These are phyloP conservation scores for Solanum chilense DNA, from an alignment of 257 asterid species.

Conservation along the genomic window DNA sequence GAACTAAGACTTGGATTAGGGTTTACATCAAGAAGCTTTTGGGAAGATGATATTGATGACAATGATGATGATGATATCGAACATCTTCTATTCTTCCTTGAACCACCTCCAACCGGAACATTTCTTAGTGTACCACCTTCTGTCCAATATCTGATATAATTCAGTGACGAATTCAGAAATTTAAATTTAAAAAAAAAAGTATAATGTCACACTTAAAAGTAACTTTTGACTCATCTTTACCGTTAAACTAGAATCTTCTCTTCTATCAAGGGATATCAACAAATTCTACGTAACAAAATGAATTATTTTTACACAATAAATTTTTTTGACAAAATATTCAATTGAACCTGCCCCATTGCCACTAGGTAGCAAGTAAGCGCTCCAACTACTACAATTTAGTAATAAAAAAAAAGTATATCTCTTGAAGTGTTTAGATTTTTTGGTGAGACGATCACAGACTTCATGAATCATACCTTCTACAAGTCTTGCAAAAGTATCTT, in stretches of 20 bases:
- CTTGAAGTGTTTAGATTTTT: neutral
- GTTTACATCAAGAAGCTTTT: constrained; percentile 30
- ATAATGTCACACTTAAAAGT: neutral
- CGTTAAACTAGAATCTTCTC: neutral
- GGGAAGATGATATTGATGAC: neutral
- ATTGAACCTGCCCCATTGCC: neutral
- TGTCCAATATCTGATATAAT: constrained; percentile 44
- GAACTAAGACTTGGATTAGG: constrained; percentile 16
- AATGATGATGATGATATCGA: constrained; percentile 4
- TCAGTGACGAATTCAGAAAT: neutral
- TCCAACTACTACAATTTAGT: neutral
- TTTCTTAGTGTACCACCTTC: constrained; percentile 72
- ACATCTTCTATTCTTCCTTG: constrained; percentile 50
- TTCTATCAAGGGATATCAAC: neutral
- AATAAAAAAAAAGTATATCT: neutral
- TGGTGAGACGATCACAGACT: no score
- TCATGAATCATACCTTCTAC: constrained; percentile 22
- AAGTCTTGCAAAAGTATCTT: constrained; percentile 71
- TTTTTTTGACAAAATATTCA: neutral
- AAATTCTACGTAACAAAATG: neutral
- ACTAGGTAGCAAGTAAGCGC: neutral
- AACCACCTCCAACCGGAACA: constrained; percentile 75
- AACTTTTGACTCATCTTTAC: neutral
- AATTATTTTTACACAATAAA: neutral
- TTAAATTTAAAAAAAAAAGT: neutral